Base-by-base conservation (phyloP, 2,329 filamentous ascomycete species). In the Dactylellina cionopaga region DNA sequence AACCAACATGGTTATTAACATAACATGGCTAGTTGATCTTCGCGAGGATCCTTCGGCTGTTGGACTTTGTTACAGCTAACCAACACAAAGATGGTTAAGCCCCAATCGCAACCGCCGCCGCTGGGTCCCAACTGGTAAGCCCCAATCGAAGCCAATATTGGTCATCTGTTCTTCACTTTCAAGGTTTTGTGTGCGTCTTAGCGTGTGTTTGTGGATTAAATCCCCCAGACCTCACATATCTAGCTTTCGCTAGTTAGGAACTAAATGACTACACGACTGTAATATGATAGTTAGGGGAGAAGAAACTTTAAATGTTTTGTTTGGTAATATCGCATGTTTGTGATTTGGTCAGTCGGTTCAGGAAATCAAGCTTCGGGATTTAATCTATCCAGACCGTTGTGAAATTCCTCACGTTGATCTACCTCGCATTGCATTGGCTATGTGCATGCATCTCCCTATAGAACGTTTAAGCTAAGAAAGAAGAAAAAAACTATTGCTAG, bases 381-480 rank as follows among this genome's bases (percentile, higher is more conserved):
- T 25, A 33, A 5, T 58, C 25, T 58, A 31, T 31, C 17, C 43
- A 58, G 49, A 19, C 17, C 62, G 19, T 51, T 43, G 46, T 58
- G 13, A 25, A 46, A 7, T 51, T 24, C 22, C 51, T 58, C 62
- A 66, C 31, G 39, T 55, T 55, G 62, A 66, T 66, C 62, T 55
- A n/a, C 62, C 41, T 66, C 51, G 46, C 52, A 66, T 66, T 68
- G 54, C 44, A 69, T 62, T 62, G 65, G 64, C 65, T 70, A 60
- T 59, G 54, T 62, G 65, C 55, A 62, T 70, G 56, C 47, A 27
- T 70, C 41, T 71, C n/a, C n/a, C n/a, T n/a, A n/a, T n/a, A n/a
- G n/a, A n/a, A n/a, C n/a, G n/a, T n/a, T n/a, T n/a, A n/a, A n/a
- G n/a, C n/a, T n/a, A n/a, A n/a, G n/a, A n/a, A n/a, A n/a, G n/a